Conservation (phyloP, 495 filamentous ascomycete genomes). For the Daldinia vernicosa region DNA sequence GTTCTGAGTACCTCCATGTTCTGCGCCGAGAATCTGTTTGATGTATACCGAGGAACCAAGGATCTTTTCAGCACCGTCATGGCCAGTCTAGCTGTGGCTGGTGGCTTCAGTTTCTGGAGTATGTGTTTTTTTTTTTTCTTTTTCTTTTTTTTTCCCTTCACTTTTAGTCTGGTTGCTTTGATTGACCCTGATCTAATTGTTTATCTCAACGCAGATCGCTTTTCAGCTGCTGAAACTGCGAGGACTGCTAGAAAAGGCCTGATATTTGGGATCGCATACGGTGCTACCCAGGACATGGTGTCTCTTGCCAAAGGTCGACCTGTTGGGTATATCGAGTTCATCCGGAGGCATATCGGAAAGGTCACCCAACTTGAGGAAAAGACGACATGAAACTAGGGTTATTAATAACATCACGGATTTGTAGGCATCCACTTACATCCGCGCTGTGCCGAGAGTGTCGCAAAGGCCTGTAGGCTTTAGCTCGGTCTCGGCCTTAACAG, state of each 20-base stretch:
- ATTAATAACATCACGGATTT: neutral
- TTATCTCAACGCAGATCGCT: slow-evolving; percentile 66
- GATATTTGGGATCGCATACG: slow-evolving; percentile 79
- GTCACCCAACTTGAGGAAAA: slow-evolving; percentile 32
- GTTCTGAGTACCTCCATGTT: slow-evolving; percentile 75
- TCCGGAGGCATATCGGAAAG: slow-evolving; percentile 56
- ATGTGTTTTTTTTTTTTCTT: slow-evolving; percentile 43
- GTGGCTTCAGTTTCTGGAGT: slow-evolving; percentile 89
- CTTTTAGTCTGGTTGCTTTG: neutral
- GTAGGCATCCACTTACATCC: slow-evolving; percentile 4
- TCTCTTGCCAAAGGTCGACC: slow-evolving; percentile 70
- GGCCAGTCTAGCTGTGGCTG: slow-evolving; percentile 82
- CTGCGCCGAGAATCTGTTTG: slow-evolving; percentile 82
- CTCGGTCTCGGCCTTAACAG: slow-evolving; percentile 4
- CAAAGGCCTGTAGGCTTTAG: neutral
- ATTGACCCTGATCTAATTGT: slow-evolving; percentile 4
- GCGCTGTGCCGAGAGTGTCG: slow-evolving; percentile 11
- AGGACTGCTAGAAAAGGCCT: slow-evolving; percentile 84
- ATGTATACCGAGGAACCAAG: slow-evolving; percentile 72
- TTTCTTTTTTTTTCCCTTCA: slow-evolving; percentile 2
- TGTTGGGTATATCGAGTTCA: slow-evolving; percentile 75
- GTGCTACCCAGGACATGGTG: slow-evolving; percentile 79
- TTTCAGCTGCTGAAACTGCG: slow-evolving; percentile 82
- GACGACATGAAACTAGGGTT: slow-evolving; percentile 20
- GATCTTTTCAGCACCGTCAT: slow-evolving; percentile 80